Conservation (phyloP, 495 filamentous ascomycete genomes). For the Achaetomiella virescens region DNA sequence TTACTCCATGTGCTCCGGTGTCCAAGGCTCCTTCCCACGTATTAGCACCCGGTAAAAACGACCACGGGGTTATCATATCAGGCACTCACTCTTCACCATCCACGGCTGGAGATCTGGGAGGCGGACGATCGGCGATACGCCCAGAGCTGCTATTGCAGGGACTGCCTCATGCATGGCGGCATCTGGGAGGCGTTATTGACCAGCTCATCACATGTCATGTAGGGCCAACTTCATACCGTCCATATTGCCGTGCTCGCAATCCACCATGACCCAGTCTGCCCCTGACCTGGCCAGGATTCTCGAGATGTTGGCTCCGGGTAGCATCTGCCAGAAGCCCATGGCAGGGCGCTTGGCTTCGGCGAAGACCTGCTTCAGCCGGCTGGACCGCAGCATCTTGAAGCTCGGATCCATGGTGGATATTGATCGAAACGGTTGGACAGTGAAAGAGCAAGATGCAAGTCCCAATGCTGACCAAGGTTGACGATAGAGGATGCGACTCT, state of each 20-base stretch:
- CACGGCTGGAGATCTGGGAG: conserved; percentile 59
- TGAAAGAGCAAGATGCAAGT: not conserved
- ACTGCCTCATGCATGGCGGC: conserved; percentile 79
- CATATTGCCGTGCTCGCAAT: conserved; percentile 74
- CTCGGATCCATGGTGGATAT: conserved; percentile 12
- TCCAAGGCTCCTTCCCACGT: conserved; percentile 53
- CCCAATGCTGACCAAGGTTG: not conserved
- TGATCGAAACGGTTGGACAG: not conserved
- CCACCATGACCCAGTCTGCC: conserved; percentile 70
- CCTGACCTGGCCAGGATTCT: conserved; percentile 60
- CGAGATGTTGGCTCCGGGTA: conserved; percentile 67
- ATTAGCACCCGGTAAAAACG: not conserved
- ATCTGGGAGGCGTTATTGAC: conserved; percentile 40
- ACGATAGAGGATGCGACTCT: not conserved
- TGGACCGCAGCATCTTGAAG: conserved; percentile 56
- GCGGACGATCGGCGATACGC: conserved; percentile 61
- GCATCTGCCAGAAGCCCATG: conserved; percentile 68
- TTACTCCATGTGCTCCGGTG: conserved; percentile 59
- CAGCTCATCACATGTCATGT: too few species aligned
- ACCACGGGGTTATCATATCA: not conserved
- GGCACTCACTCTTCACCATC: conserved; percentile 62
- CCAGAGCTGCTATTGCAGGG: conserved; percentile 60
- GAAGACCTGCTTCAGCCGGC: conserved; percentile 56
- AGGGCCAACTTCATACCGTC: conserved; percentile 46
- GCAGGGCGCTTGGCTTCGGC: conserved; percentile 47